Evolutionary conservation across 192 early-diverging fungal species (phyloP).

Genomic region (Spizellomyces punctatus): DNA sequence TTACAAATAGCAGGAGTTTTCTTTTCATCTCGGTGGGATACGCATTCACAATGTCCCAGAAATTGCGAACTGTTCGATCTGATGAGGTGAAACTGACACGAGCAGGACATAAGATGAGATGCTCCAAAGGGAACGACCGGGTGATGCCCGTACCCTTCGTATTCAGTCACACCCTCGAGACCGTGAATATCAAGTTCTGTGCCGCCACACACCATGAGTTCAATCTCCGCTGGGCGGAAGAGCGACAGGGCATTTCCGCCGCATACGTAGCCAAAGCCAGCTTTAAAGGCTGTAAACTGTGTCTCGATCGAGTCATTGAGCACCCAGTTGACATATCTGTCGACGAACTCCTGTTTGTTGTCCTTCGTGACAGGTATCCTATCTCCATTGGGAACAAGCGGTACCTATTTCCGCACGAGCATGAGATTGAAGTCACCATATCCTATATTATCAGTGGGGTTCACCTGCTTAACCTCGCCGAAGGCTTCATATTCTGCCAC

Average conservation of each 20-base stretch:
- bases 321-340: constrained; percentile 69
- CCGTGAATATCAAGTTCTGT: constrained; percentile 52
- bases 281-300: constrained; percentile 74
- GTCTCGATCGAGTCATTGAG: constrained; percentile 59
- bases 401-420: constrained; percentile 27
- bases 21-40: constrained; percentile 66
- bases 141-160: constrained; percentile 49
- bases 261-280: constrained; percentile 76
- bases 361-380: constrained; percentile 72
- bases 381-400: constrained; percentile 66
- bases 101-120: not conserved
- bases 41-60: constrained; percentile 79
- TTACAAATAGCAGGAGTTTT: constrained; percentile 81
- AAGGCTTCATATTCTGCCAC: constrained; percentile 58
- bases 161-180: constrained; percentile 53
- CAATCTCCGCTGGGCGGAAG: constrained; percentile 57
- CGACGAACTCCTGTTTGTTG: constrained; percentile 76
- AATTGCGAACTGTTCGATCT: constrained; percentile 68
- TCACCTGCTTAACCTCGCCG: constrained; percentile 51
- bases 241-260: constrained; percentile 62
- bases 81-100: constrained; percentile 61
- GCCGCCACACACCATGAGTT: constrained; percentile 57
- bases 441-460: no score
- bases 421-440: no score
- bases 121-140: not conserved